Evolutionary conservation across 306 rosid genomes (phyloP), one percentile per base, ranked within the genome.

Genomic region (Prunus mongolica): DNA sequence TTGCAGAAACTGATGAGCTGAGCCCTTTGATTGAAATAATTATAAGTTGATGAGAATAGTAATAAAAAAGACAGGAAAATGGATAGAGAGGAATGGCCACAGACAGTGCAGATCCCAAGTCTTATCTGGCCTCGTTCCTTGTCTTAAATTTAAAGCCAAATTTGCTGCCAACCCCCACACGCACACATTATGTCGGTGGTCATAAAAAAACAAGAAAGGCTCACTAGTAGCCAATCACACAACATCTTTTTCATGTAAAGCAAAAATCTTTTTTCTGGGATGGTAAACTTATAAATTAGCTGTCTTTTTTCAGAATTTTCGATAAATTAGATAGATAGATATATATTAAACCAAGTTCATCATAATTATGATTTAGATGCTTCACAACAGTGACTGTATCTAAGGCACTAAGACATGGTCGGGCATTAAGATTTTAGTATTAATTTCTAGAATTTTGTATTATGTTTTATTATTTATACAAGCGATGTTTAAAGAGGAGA

Each of bases 21-120:
- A 6, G 2, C 46, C 45, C 0, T 22, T 1, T 9, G 65, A 38
- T 25, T 51, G 24, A 25, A 38, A 27, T 51, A 67, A 65, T 22
- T 1, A 8, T n/a, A 72, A 60, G 14, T n/a, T 20, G 30, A 44
- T 2, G 10, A 72, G 51, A 55, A 15, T 60, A 62, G 19, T 32
- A n/a, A 12, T 22, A 7, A 47, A n/a, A n/a, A 28, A 14, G 16
- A 50, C 58, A 47, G 20, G 6, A 38, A 47, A 79, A 30, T 58
- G 13, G 57, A 22, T n/a, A 10, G 28, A 54, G 50, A 64, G 64
- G 72, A 76, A 66, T 54, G 73, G 73, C 44, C 55, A 54, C 73
- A 24, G 63, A 73, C 70, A 58, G 67, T 9, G 57, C 56, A 56
- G 74, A 67, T 73, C 83, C 83, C 79, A 57, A 57, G 75, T 79